A percentile compares a stretch with the other conserved stretches of the same genome.
Evolutionary conservation across 1,284 basidiomycete genomes (phyloP).

Genomic region (Cutaneotrichosporon cutaneum): DNA sequence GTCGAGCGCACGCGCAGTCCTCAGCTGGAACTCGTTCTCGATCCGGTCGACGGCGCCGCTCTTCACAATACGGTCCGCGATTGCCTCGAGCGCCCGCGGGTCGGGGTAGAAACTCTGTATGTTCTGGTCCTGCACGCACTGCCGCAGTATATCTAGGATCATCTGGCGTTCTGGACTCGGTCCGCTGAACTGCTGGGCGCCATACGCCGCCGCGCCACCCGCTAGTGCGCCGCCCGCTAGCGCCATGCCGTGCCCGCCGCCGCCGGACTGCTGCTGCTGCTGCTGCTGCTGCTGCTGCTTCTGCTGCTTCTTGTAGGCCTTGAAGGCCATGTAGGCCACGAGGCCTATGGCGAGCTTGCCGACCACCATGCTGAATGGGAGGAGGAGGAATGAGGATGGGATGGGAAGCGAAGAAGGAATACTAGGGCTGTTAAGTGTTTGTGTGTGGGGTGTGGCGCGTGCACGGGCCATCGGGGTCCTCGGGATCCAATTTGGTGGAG

Average conservation of each 20-base stretch:
- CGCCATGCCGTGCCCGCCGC: slow-evolving; percentile 1
- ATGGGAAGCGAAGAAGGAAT: neutral
- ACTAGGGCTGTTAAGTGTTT: no score
- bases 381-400: neutral
- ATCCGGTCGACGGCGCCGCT: slow-evolving; percentile 50
- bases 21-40: slow-evolving; percentile 52
- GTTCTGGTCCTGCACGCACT: slow-evolving; percentile 44
- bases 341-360: slow-evolving; percentile 8
- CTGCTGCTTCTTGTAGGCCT: neutral
- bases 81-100: slow-evolving; percentile 48
- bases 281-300: neutral
- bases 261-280: neutral
- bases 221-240: neutral
- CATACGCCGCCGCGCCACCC: neutral
- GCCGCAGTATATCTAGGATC: slow-evolving; percentile 30
- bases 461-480: no score
- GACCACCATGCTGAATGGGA: neutral
- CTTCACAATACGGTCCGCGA: slow-evolving; percentile 51
- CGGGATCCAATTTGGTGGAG: no score
- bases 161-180: slow-evolving; percentile 9
- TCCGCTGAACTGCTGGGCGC: neutral
- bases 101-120: slow-evolving; percentile 49
- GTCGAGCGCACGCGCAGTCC: slow-evolving; percentile 52
- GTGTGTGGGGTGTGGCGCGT: neutral
- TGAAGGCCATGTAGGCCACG: slow-evolving; percentile 5